phyloP scores from a whole-genome alignment of 2,329 filamentous ascomycete species.

The Gliomastix tumulicola region DNA sequence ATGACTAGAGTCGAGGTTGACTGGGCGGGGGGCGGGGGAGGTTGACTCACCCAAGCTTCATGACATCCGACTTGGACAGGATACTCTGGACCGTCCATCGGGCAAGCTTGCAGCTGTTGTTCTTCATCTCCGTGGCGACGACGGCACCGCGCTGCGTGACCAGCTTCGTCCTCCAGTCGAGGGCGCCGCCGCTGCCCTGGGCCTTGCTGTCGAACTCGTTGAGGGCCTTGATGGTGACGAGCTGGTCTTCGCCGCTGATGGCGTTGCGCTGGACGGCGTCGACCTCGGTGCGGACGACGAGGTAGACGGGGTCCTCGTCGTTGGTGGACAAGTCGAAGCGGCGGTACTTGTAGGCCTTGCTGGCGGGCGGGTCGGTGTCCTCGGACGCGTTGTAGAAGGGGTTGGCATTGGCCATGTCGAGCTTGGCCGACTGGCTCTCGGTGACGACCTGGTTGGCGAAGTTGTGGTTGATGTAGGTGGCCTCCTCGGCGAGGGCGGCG shows the following conservation, averaged over 20 bases:
- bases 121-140: conserved; percentile 99
- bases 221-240: conserved; percentile 86
- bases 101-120: conserved; percentile 98
- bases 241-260: conserved; percentile 85
- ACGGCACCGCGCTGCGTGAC: conserved; percentile 93
- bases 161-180: conserved; percentile 96
- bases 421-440: conserved; percentile 72
- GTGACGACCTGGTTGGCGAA: conserved; percentile 92
- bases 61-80: conserved; percentile 91
- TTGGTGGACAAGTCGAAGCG: conserved; percentile 93
- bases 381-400: conserved; percentile 95
- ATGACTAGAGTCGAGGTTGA: too few relatives aligned
- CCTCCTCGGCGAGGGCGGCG: conserved; percentile 86
- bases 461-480: conserved; percentile 99
- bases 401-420: conserved; percentile 81
- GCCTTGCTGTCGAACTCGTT: conserved; percentile 99
- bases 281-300: conserved; percentile 90
- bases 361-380: conserved; percentile 88
- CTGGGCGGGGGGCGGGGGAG: background rate
- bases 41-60: conserved; percentile 86
- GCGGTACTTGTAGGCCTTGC: conserved; percentile 98
- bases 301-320: conserved; percentile 87
- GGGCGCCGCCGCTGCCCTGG: conserved; percentile 84
- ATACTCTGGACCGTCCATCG: conserved; percentile 97
- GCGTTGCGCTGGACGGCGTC: conserved; percentile 95